A percentile compares a stretch with the other conserved stretches of the same genome.
These are phyloP conservation scores for Linnemannia zychae DNA, from an alignment of 192 early-diverging fungal species.

Conservation along the genomic window DNA sequence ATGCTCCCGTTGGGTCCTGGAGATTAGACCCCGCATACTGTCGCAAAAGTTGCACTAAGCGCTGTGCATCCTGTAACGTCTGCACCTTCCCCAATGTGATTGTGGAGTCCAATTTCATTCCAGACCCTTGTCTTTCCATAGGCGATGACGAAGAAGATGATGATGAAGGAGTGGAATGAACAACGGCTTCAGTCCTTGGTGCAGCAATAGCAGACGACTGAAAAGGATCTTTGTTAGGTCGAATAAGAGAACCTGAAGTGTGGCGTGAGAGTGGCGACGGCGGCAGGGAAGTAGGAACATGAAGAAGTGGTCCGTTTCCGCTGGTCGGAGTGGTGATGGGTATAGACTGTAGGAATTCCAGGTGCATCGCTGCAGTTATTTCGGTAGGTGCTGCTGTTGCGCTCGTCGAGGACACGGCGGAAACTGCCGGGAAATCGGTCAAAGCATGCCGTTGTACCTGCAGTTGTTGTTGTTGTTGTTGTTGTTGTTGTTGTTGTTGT, in stretches of 20 bases:
- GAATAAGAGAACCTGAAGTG: neutral
- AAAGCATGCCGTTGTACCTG: neutral
- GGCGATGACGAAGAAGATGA: neutral
- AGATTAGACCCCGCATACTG: conserved; percentile 18
- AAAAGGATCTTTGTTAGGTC: neutral
- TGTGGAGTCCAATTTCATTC: neutral
- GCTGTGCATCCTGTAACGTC: conserved; percentile 23
- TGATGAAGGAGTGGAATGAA: neutral
- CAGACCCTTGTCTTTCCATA: neutral
- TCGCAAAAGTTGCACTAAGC: conserved; percentile 11
- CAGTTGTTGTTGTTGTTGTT: neutral
- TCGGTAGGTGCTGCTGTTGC: neutral
- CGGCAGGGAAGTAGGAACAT: neutral
- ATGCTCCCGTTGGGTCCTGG: conserved; percentile 10
- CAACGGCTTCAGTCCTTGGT: neutral
- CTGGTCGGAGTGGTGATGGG: conserved; percentile 1
- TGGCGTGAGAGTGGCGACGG: neutral
- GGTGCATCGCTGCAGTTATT: conserved; percentile 10
- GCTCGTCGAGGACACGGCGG: neutral
- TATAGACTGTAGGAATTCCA: conserved; percentile 32
- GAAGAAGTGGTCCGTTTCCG: neutral
- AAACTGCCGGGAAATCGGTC: neutral
- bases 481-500: conserved; percentile 13
- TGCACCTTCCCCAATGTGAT: neutral
- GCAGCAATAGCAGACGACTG: neutral